phyloP scores from a whole-genome alignment of 2,329 filamentous ascomycete species.

The Anisogramma anomala region DNA sequence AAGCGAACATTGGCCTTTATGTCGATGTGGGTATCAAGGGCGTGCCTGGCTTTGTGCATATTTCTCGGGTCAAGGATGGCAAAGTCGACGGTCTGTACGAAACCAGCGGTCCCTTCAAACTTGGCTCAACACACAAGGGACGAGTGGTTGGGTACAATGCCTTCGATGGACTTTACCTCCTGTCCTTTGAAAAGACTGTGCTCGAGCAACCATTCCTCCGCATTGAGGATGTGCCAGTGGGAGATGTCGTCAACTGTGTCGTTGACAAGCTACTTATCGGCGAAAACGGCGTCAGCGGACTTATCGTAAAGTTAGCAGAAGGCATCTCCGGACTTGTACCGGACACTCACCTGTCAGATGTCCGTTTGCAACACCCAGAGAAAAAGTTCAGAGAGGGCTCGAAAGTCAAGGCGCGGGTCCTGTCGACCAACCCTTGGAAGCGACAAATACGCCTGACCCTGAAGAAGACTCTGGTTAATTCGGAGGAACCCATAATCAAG shows the following conservation, averaged over 20 bases:
- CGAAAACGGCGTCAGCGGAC: conserved; percentile 63
- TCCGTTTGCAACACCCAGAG: conserved; percentile 80
- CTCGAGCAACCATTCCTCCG: conserved; percentile 82
- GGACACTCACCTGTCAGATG: conserved; percentile 79
- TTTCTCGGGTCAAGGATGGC: conserved; percentile 81
- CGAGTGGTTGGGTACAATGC: conserved; percentile 79
- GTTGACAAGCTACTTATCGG: conserved; percentile 77
- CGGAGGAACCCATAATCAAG: conserved; percentile 67
- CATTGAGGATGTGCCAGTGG: conserved; percentile 80
- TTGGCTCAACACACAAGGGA: conserved; percentile 67
- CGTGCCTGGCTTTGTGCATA: conserved; percentile 81
- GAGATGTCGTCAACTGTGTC: conserved; percentile 67
- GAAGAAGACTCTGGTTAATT: conserved; percentile 91
- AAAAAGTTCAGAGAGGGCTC: conserved; percentile 88
- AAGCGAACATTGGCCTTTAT: conserved; percentile 71
- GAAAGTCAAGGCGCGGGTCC: conserved; percentile 71
- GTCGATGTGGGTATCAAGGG: conserved; percentile 56
- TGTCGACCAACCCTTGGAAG: conserved; percentile 66
- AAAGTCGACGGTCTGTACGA: conserved; percentile 77
- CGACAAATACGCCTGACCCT: conserved; percentile 76
- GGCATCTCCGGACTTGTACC: conserved; percentile 82
- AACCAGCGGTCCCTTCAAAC: conserved; percentile 63
- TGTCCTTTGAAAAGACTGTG: conserved; percentile 73
- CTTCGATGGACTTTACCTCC: conserved; percentile 71
- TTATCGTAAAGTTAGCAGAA: conserved; percentile 75